These are phyloP conservation scores for Solanum sparsipilum DNA, from an alignment of 257 asterid genomes.

Conservation along the genomic window DNA sequence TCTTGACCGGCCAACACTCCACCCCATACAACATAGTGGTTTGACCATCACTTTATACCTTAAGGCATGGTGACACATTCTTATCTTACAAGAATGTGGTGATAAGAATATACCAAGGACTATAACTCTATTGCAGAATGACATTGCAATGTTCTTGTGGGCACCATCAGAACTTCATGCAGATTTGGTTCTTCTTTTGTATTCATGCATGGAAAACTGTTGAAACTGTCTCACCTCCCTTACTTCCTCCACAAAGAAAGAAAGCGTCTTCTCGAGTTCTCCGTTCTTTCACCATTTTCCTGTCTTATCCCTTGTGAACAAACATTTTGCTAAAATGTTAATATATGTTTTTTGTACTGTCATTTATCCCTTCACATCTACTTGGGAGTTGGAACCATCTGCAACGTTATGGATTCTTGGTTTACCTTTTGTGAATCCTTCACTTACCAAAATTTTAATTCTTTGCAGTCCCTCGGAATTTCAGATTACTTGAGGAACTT, in stretches of 20 bases:
- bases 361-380: background rate
- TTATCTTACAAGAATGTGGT: background rate
- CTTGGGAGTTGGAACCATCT: background rate
- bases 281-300: background rate
- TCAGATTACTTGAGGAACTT: constrained; percentile 49
- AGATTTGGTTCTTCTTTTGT: background rate
- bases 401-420: background rate
- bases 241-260: background rate
- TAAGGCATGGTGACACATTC: background rate
- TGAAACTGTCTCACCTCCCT: background rate
- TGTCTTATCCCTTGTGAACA: background rate
- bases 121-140: background rate
- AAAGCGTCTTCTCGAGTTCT: background rate
- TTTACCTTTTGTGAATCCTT: constrained; percentile 5
- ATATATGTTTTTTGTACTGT: background rate
- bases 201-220: background rate
- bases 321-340: background rate
- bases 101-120: background rate
- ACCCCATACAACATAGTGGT: background rate
- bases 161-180: background rate
- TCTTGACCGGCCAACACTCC: background rate
- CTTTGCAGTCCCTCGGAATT: constrained; percentile 48
- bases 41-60: background rate
- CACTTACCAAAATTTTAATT: background rate
- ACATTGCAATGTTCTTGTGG: background rate